Evolutionary conservation across 2,329 filamentous ascomycete species (phyloP).

Genomic region (Fusarium nurragi): DNA sequence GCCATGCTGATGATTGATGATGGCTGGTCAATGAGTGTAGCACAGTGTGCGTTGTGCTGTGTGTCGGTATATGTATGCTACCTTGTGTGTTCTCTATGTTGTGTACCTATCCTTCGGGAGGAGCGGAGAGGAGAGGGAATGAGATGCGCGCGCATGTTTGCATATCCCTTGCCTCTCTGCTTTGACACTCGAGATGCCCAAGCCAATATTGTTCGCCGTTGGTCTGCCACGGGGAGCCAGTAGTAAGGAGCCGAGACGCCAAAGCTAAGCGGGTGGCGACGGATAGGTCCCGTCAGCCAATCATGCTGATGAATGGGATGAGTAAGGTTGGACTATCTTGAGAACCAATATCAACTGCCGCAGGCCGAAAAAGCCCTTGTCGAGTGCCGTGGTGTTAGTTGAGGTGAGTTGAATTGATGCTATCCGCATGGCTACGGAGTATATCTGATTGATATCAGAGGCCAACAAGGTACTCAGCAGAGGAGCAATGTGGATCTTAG

Average conservation of each 20-base stretch:
- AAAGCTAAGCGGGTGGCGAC: conserved; percentile 7
- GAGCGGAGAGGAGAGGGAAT: not conserved
- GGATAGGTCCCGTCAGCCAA: conserved; percentile 12
- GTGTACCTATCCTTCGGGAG: conserved; percentile 12
- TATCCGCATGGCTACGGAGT: no score
- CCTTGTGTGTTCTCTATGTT: not conserved
- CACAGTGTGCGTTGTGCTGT: not conserved
- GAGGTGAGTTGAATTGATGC: not conserved
- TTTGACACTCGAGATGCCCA: not conserved
- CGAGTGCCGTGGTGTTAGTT: not conserved
- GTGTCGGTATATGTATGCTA: no score
- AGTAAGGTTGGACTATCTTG: conserved; percentile 15
- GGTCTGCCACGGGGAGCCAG: conserved; percentile 17
- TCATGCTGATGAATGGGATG: not conserved
- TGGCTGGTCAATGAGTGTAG: not conserved
- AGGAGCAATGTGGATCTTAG: not conserved
- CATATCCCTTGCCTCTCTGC: conserved; percentile 16
- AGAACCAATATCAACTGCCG: conserved; percentile 22
- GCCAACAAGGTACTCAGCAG: not conserved
- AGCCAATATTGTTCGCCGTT: conserved; percentile 1
- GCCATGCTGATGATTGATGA: not conserved
- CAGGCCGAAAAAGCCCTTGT: not conserved
- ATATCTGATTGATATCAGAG: not conserved
- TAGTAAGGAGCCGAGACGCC: conserved; percentile 8
- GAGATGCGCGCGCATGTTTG: conserved; percentile 10